Evolutionary conservation across 2,329 filamentous ascomycete genomes (phyloP).

Genomic region (Immersiporthe knoxdaviesiana): DNA sequence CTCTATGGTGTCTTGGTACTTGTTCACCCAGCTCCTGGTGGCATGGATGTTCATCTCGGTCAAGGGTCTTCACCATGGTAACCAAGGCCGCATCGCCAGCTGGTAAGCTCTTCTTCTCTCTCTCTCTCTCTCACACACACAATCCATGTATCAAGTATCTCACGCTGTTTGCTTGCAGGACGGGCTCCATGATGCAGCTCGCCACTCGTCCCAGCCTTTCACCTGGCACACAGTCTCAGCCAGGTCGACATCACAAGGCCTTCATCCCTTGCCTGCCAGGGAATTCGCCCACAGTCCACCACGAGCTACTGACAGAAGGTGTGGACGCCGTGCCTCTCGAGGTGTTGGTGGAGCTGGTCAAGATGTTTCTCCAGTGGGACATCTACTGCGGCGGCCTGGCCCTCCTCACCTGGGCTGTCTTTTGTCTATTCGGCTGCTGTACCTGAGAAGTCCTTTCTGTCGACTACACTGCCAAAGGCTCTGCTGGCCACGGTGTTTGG

Average conservation of each 20-base stretch:
- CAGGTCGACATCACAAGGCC: constrained; percentile 36
- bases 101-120: constrained; percentile 28
- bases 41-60: constrained; percentile 30
- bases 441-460: constrained; percentile 27
- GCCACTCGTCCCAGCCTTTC: too few relatives aligned
- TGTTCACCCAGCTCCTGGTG: constrained; percentile 30
- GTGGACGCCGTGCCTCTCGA: constrained; percentile 37
- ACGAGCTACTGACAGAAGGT: constrained; percentile 39
- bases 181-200: constrained; percentile 28
- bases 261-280: constrained; percentile 38
- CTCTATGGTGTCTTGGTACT: constrained; percentile 24
- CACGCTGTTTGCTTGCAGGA: constrained; percentile 23
- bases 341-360: constrained; percentile 44
- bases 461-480: constrained; percentile 40
- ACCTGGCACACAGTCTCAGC: constrained; percentile 33
- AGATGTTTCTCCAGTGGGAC: constrained; percentile 54
- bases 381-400: constrained; percentile 46
- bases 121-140: too few relatives aligned
- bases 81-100: constrained; percentile 29
- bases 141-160: too few relatives aligned
- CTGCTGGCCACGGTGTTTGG: constrained; percentile 40
- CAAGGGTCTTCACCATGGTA: constrained; percentile 31
- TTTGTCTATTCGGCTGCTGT: constrained; percentile 39
- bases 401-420: constrained; percentile 49
- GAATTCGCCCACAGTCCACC: constrained; percentile 42